Conservation (phyloP, 306 rosid genomes). For the Casuarina cunninghamiana region DNA sequence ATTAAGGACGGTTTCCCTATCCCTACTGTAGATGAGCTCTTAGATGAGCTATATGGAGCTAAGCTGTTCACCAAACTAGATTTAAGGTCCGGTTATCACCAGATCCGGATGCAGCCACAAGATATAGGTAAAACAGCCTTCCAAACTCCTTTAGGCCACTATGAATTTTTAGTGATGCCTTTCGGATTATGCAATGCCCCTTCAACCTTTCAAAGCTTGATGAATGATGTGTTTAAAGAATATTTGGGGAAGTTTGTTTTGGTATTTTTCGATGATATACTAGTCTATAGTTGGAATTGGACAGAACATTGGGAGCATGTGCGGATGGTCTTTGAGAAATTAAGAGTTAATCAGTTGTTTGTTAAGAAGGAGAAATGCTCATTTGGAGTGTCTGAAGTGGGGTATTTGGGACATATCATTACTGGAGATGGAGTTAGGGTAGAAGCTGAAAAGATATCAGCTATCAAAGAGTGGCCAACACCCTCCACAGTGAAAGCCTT, state of each 20-base stretch:
- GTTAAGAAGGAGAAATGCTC: not conserved
- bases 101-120: not conserved
- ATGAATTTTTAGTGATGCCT: not conserved
- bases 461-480: not conserved
- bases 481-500: not conserved
- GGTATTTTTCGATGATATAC: not conserved
- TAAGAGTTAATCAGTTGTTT: not conserved
- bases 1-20: not conserved
- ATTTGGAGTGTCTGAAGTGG: not conserved
- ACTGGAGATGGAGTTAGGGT: fast-evolving
- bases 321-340: not conserved
- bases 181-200: not conserved
- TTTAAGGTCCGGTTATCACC: not conserved
- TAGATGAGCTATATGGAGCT: not conserved
- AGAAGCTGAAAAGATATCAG: not conserved
- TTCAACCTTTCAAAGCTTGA: not conserved
- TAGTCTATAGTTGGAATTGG: not conserved
- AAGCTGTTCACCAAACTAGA: not conserved
- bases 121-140: not conserved
- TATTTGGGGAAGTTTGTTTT: not conserved
- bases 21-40: not conserved
- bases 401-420: not conserved
- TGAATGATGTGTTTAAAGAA: not conserved
- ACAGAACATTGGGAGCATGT: not conserved
- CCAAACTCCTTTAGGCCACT: not conserved